phyloP scores from a whole-genome alignment of 345 rosid species.

The Gossypium stocksii region DNA sequence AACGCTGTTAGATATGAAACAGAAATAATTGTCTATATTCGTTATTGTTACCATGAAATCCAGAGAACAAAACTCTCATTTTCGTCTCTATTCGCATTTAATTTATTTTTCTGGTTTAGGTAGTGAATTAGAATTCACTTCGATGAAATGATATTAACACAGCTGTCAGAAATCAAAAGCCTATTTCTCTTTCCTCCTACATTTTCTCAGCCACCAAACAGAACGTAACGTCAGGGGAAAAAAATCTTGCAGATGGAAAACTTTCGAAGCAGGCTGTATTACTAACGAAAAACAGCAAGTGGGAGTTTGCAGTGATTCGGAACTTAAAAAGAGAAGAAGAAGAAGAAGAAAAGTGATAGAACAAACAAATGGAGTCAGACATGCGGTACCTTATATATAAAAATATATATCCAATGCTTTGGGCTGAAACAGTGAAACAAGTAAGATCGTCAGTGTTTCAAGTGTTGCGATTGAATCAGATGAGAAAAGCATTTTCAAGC shows the following conservation, averaged over 20 bases:
- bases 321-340: background rate
- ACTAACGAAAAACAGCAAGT: background rate
- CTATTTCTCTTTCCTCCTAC: background rate
- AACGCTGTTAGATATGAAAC: constrained; percentile 6
- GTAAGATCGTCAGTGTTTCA: constrained; percentile 12
- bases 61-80: background rate
- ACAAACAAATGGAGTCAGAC: background rate
- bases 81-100: background rate
- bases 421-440: background rate
- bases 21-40: background rate
- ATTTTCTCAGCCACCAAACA: constrained; percentile 20
- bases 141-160: background rate
- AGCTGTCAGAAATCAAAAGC: constrained; percentile 2
- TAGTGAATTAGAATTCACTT: background rate
- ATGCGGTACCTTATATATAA: background rate
- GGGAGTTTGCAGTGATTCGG: background rate
- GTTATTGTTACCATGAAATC: background rate
- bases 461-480: constrained; percentile 2
- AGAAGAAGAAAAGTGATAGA: background rate
- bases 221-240: background rate
- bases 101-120: background rate
- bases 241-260: background rate
- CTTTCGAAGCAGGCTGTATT: constrained; percentile 2
- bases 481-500: background rate
- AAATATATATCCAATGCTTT: background rate